Base-by-base conservation (phyloP, 805 yeast species). In the Saccharomycopsis sp. region DNA sequence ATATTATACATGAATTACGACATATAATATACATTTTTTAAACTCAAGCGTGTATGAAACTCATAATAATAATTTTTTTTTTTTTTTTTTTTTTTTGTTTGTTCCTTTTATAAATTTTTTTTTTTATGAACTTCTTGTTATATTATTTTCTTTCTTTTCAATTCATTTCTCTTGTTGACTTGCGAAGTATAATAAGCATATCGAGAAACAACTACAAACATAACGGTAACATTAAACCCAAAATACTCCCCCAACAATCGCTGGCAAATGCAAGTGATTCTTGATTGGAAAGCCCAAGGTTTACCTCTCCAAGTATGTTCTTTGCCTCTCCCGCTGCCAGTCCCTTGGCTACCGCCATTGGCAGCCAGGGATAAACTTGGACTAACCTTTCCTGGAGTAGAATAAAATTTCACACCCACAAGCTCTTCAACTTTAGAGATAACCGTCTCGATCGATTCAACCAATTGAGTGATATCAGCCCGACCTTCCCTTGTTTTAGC, bases 271-370 rank as follows among this genome's bases (percentile, higher is more conserved):
- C 33, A n/a, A 7, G 42, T 39, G 16, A 39, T 8, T n/a, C 35
- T 6, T 7, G 9, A 16, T 21, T 39, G 33, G 13, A 26, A 9
- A 8, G 4, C 4, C 42, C 42, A 39, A 6, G 33, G 42, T 34
- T 39, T 39, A 5, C 42, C 42, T 39, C 28, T 39, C 42, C 42
- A 39, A 17, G 42, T 39, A n/a, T 39, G 42, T 4, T 11, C 13
- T 19, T 37, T 37, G 35, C 19, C 35, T 31, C 35, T 31, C n/a
- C n/a, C n/a, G n/a, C n/a, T n/a, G n/a, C n/a, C n/a, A n/a, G n/a
- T n/a, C n/a, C n/a, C n/a, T n/a, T n/a, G n/a, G n/a, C n/a, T n/a
- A n/a, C n/a, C n/a, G n/a, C n/a, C n/a, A n/a, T n/a, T n/a, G n/a
- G n/a, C n/a, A n/a, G n/a, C n/a, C n/a, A n/a, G n/a, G n/a, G n/a